Base-by-base conservation (phyloP, 257 asterid genomes). In the Hygrophila difformis region DNA sequence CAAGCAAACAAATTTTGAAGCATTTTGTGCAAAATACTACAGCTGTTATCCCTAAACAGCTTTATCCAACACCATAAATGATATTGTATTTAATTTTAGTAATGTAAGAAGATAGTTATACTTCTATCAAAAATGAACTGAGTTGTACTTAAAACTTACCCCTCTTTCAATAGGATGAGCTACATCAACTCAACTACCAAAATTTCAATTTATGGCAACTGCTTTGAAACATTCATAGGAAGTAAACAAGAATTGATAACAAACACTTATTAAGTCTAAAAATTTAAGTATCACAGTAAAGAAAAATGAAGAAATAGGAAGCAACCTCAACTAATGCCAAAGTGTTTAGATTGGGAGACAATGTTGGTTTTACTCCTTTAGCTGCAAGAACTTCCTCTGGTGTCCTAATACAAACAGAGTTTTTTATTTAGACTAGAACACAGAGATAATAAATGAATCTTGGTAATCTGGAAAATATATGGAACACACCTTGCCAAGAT, bases 341-440 rank as follows among this genome's bases (percentile, higher is more conserved):
- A 35, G 98, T 89, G 68, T 89, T 76, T 17, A 89, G 93, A 63
- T 89, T 89, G 60, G 98, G 98, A 58, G 98, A 89, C 48, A 89
- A 62, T 21, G 96, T 89, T 12, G 98, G 98, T 74, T 89, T 89
- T 36, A 89, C 98, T 47, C 98, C 98, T 79, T 67, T 89, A 46
- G 98, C 98, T 20, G 94, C 94, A 54, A 89, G 76, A 35, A 89
- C 91, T 73, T 89, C 98, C 73, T 85, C 96, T 0, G 98, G 96
- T 1, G 96, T 89, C 84, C 96, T 89, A 69, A 70, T 57, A 39
- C 52, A 29, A 49, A 57, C 12, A 72, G 29, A 53, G 51, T 51
- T 36, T 39, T 22, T 18, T 22, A 34, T 31, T 41, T 22, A 60
- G 12, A 6, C 52, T 18, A 38, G 33, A 47, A 1, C 51, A 49